These are phyloP conservation scores for Hypoxylon perforatum DNA, from an alignment of 495 filamentous ascomycete species.

Conservation along the genomic window DNA sequence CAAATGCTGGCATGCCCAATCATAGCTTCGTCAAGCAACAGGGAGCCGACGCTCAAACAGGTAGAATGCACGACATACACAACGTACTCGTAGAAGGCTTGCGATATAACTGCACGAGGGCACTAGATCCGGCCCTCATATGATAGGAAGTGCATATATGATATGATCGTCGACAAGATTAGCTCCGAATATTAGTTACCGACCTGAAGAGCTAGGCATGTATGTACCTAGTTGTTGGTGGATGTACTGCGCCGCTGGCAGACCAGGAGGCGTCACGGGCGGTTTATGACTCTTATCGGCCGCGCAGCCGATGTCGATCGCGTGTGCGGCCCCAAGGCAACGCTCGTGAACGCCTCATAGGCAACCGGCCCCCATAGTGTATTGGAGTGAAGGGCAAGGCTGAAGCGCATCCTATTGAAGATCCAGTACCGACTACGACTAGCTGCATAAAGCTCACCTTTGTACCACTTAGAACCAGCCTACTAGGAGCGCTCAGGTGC, in stretches of 20 bases:
- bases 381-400: constrained; percentile 11
- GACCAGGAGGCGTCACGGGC: constrained; percentile 1
- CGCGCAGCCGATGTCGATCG: constrained; percentile 5
- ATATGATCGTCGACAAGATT: constrained; percentile 13
- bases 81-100: background rate
- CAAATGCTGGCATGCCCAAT: constrained; percentile 24
- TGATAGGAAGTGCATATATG: background rate
- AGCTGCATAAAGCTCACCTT: too few species aligned
- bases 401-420: constrained; percentile 8
- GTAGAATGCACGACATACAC: constrained; percentile 1
- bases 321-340: constrained; percentile 1
- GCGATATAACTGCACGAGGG: background rate
- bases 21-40: background rate
- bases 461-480: background rate
- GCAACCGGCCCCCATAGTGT: constrained; percentile 4
- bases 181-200: background rate
- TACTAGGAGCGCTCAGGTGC: constrained; percentile 1
- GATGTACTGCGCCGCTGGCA: constrained; percentile 14
- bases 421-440: constrained; percentile 7
- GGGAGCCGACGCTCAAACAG: background rate
- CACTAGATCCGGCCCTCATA: background rate
- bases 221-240: too few species aligned
- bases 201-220: too few species aligned
- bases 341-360: constrained; percentile 2
- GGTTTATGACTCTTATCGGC: constrained; percentile 1